Evolutionary conservation across 2,329 filamentous ascomycete species (phyloP).

Genomic region (Cladophialophora yegresii): DNA sequence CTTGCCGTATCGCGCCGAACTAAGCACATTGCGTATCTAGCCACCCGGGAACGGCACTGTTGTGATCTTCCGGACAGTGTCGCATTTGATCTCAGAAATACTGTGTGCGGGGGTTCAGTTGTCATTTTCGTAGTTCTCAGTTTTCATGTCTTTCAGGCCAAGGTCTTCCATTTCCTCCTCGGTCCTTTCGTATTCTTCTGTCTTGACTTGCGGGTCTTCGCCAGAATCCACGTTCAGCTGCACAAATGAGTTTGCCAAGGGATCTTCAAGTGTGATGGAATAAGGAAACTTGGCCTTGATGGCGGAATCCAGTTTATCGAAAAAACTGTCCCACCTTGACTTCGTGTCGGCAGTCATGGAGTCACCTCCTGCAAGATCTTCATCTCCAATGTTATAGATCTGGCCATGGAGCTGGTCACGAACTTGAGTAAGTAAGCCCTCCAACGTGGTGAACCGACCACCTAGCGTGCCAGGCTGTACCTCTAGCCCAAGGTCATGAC

Average conservation of each 20-base stretch:
- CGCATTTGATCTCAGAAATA: not conserved
- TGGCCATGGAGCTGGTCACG: slow-evolving; percentile 83
- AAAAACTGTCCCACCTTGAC: slow-evolving; percentile 78
- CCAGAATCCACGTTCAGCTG: slow-evolving; percentile 74
- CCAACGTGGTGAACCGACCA: slow-evolving; percentile 93
- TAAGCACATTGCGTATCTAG: not conserved
- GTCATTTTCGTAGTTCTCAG: slow-evolving; percentile 76
- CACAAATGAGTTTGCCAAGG: slow-evolving; percentile 88
- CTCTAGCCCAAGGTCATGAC: slow-evolving; percentile 80
- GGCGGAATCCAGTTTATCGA: slow-evolving; percentile 71
- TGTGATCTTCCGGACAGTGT: not conserved
- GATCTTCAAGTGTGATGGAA: slow-evolving; percentile 80
- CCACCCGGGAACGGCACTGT: not conserved
- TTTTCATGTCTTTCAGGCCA: slow-evolving; percentile 88
- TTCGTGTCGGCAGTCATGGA: slow-evolving; percentile 69
- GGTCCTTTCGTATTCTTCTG: slow-evolving; percentile 82
- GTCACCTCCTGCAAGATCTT: slow-evolving; percentile 67
- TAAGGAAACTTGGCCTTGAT: slow-evolving; percentile 80
- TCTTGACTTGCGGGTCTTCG: slow-evolving; percentile 73
- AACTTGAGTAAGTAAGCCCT: slow-evolving; percentile 89
- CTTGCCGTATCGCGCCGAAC: not conserved
- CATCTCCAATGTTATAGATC: slow-evolving; percentile 75
- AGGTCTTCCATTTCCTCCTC: slow-evolving; percentile 92
- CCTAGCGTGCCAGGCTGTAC: slow-evolving; percentile 94
- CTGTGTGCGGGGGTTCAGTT: not conserved